Evolutionary conservation across 75 land plant genomes (phyloP).

Genomic region (Selaginella tamariscina): DNA sequence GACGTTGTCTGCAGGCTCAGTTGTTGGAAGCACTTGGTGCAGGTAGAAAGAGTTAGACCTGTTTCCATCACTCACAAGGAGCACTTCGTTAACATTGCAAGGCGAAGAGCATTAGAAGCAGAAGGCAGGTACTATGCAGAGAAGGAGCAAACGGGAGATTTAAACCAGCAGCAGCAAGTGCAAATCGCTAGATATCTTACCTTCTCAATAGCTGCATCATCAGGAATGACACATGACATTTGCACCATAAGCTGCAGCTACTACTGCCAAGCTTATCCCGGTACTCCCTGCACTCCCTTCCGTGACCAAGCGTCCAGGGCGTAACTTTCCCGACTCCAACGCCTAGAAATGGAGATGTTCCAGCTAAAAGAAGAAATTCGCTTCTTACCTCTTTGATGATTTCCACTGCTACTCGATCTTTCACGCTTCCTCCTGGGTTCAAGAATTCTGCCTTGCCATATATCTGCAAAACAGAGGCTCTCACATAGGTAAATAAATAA

Average conservation of each 20-base stretch:
- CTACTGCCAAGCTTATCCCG: constrained; percentile 88
- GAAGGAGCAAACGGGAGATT: background rate
- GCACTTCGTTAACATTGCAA: constrained; percentile 90
- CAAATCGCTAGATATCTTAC: no score
- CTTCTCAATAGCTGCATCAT: constrained; percentile 98
- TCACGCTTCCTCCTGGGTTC: constrained; percentile 96
- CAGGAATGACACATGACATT: constrained; percentile 98
- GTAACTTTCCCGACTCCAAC: constrained; percentile 54
- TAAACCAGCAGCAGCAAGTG: background rate
- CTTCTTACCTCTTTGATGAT: constrained; percentile 84
- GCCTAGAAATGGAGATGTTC: no score
- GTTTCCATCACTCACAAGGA: constrained; percentile 88
- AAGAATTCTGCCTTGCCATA: constrained; percentile 90
- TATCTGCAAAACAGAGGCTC: constrained; percentile 43
- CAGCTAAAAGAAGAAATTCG: no score
- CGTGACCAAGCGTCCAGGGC: constrained; percentile 66
- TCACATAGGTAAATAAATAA: no score
- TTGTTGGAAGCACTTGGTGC: constrained; percentile 92
- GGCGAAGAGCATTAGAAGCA: constrained; percentile 70
- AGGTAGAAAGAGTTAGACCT: constrained; percentile 91
- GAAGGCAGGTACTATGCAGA: no score
- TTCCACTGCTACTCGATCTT: constrained; percentile 82
- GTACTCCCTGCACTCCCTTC: constrained; percentile 99
- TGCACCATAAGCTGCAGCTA: constrained; percentile 91
- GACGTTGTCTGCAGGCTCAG: constrained; percentile 81